Evolutionary conservation across 108 stramenopile species (phyloP), one percentile per base, ranked within the genome.

Genomic region (Hondaea fermentalgiana): DNA sequence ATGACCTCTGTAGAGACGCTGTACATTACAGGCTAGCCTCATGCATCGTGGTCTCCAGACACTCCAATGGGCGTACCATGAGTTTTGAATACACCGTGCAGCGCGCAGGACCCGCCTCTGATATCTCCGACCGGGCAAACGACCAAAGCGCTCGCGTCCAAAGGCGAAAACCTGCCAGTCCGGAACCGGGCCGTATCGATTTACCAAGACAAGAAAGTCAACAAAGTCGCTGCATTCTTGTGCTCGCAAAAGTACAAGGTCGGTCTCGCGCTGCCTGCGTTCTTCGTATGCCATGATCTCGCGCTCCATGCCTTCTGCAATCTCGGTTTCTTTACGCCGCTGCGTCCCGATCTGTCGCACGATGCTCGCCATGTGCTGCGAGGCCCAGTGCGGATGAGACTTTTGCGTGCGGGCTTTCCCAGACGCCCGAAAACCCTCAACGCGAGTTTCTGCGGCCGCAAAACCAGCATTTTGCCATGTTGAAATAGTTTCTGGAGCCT

Each of bases 121-220:
- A 3, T 53, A 83, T 12, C 76, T 43, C 28, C 51, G 19, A 53
- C 76, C 76, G 12, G 76, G 76, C 12, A 83, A 23, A 0, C 76
- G 76, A 21, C 76, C 76, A 35, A 83, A 35, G 12, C 76, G 45
- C 51, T 83, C 5, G 45, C 28, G 76, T 45, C 76, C 76, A 23
- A 83, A 83, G 19, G 45, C 45, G 76, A 83, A 83, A 16, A 83
- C 76, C n/a, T 47, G 49, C 76, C 76, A 83, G 23, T 83, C 76
- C 6, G 76, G 76, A 12, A 12, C 49, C 10, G 76, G 51, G 10
- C 76, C 76, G 28, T 28, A 83, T 16, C 49, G 45, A 35, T 47
- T 23, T 3, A 53, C 51, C 49, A 83, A 45, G 45, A 53, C 49
- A 12, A 83, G 12, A 53, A 83, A 83, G 25, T 83, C 76, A 35